Percentiles rank a stretch among this genome's conserved stretches.
These are phyloP conservation scores for Scheffersomyces titani DNA, from an alignment of 1,139 yeast species.

Conservation along the genomic window DNA sequence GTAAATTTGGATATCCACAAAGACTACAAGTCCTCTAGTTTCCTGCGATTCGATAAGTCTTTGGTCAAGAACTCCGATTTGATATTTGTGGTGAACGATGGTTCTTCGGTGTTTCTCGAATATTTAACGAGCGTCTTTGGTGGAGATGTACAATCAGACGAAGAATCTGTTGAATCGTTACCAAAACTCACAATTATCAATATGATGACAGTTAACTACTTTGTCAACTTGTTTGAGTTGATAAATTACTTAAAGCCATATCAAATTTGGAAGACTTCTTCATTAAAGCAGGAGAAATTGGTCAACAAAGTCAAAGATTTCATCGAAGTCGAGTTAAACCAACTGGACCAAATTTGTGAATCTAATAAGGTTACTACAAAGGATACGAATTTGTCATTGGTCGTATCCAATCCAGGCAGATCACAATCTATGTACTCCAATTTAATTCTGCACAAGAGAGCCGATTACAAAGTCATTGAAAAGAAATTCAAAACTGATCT, in stretches of 20 bases:
- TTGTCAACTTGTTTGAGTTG: conserved; percentile 39
- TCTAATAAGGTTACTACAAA: conserved; percentile 8
- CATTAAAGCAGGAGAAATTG: conserved; percentile 28
- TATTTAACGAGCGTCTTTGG: conserved; percentile 17
- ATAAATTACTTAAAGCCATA: conserved; percentile 35
- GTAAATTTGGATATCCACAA: conserved; percentile 10
- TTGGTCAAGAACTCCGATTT: conserved; percentile 25
- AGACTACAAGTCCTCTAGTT: not conserved
- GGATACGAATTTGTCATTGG: conserved; percentile 9
- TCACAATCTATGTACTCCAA: conserved; percentile 24
- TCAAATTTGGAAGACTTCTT: conserved; percentile 45
- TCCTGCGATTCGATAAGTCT: conserved; percentile 5
- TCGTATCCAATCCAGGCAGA: conserved; percentile 3
- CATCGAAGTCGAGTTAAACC: conserved; percentile 26
- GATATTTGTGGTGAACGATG: conserved; percentile 44
- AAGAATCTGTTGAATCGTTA: not conserved
- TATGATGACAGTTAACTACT: conserved; percentile 43
- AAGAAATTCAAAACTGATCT: conserved; percentile 34
- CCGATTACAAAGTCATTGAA: conserved; percentile 37
- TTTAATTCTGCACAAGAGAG: conserved; percentile 21
- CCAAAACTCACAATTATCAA: conserved; percentile 43
- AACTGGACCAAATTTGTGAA: conserved; percentile 5
- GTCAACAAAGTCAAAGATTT: conserved; percentile 26
- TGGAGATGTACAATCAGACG: not conserved
- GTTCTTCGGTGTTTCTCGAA: conserved; percentile 32